These are phyloP conservation scores for Ramaria rubella DNA, from an alignment of 768 basidiomycete species.

Conservation along the genomic window DNA sequence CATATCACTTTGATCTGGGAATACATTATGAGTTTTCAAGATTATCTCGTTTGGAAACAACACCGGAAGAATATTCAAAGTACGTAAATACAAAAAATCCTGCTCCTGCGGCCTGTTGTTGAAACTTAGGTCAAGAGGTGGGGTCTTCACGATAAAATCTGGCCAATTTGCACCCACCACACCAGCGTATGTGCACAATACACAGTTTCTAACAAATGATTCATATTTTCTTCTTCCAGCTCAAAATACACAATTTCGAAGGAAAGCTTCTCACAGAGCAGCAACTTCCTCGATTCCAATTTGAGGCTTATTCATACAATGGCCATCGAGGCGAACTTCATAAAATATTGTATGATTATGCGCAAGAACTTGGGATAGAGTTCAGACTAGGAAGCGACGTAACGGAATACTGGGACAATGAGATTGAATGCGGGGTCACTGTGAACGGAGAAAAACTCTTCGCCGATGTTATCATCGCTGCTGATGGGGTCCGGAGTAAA, in stretches of 20 bases:
- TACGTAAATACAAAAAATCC: constrained; percentile 13
- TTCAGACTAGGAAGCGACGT: constrained; percentile 17
- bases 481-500: constrained; percentile 21
- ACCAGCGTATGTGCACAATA: constrained; percentile 10
- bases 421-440: constrained; percentile 15
- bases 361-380: constrained; percentile 17
- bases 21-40: constrained; percentile 6
- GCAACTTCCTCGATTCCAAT: constrained; percentile 12
- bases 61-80: constrained; percentile 20
- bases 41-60: constrained; percentile 18
- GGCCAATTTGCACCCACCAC: constrained; percentile 17
- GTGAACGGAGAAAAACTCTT: constrained; percentile 13
- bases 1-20: neutral
- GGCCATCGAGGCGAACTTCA: constrained; percentile 25
- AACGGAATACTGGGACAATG: constrained; percentile 17
- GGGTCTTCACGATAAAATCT: constrained; percentile 15
- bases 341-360: constrained; percentile 17
- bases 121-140: neutral
- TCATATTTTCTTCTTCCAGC: neutral
- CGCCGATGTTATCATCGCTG: constrained; percentile 21
- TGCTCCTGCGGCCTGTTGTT: neutral
- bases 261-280: constrained; percentile 19
- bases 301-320: constrained; percentile 20
- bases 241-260: constrained; percentile 18
- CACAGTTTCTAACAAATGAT: constrained; percentile 19